Percentiles rank a stretch among this genome's conserved stretches.
Evolutionary conservation across 1,284 basidiomycete species (phyloP).

Genomic region (Xanthoconium separans): DNA sequence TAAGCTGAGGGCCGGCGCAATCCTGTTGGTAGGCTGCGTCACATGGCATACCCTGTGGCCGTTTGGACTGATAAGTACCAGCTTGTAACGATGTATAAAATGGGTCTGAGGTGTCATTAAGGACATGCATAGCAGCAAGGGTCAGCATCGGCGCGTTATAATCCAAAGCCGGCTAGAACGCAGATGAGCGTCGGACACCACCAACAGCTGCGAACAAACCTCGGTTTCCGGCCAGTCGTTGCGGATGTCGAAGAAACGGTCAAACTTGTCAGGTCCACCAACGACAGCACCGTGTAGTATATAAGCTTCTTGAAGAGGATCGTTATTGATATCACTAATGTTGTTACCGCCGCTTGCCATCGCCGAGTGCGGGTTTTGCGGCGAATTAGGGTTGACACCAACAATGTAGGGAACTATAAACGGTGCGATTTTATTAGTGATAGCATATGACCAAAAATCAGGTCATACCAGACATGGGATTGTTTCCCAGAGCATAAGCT

Average conservation of each 20-base stretch:
- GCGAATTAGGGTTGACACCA: slow-evolving; percentile 86
- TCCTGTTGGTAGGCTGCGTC: slow-evolving; percentile 64
- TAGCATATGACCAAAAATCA: background rate
- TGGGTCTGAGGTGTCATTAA: slow-evolving; percentile 72
- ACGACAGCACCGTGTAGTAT: slow-evolving; percentile 86
- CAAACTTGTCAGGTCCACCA: slow-evolving; percentile 80
- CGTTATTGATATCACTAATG: slow-evolving; percentile 67
- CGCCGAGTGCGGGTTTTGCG: slow-evolving; percentile 86
- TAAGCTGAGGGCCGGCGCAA: slow-evolving; percentile 51
- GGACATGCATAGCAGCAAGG: slow-evolving; percentile 71
- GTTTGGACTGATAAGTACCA: slow-evolving; percentile 62
- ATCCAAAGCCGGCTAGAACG: slow-evolving; percentile 63
- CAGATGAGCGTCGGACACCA: slow-evolving; percentile 20
- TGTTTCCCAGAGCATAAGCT: slow-evolving; percentile 81
- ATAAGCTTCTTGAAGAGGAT: slow-evolving; percentile 68
- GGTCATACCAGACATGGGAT: slow-evolving; percentile 70
- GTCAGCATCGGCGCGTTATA: slow-evolving; percentile 87
- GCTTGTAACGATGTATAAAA: slow-evolving; percentile 70
- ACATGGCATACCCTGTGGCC: slow-evolving; percentile 71
- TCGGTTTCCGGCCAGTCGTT: slow-evolving; percentile 82
- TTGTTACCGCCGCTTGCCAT: slow-evolving; percentile 80
- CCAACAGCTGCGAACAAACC: slow-evolving; percentile 35
- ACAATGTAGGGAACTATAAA: slow-evolving; percentile 74
- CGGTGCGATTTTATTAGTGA: slow-evolving; percentile 1
- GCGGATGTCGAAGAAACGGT: slow-evolving; percentile 81